A percentile compares a stretch with the other conserved stretches of the same genome.
Evolutionary conservation across 148 eudicot genomes (phyloP).

Genomic region (Vaccinium macrocarpon): DNA sequence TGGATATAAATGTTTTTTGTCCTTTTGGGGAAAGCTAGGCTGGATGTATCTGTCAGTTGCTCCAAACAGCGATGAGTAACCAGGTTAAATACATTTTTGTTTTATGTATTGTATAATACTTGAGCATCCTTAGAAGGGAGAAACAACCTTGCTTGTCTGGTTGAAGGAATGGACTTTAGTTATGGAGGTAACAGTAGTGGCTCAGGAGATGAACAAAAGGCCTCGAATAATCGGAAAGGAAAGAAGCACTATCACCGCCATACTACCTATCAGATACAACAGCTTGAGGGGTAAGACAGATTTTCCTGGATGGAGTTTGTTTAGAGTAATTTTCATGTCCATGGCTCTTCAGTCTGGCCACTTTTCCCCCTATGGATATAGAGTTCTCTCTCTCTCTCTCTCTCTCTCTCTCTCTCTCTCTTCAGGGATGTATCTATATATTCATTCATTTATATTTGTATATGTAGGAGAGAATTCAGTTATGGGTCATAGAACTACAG

Average conservation of each 20-base stretch:
- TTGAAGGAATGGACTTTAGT: conserved; percentile 17
- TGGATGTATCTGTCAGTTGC: not conserved
- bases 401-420: no score
- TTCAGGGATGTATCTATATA: no score
- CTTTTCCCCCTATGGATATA: not conserved
- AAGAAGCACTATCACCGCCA: conserved; percentile 31
- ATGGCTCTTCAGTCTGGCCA: not conserved
- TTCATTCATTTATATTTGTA: not conserved
- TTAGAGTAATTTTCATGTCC: not conserved
- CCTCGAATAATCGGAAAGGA: conserved; percentile 8
- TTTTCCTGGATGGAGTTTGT: not conserved
- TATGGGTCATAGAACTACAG: not conserved
- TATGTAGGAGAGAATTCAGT: not conserved
- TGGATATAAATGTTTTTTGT: not conserved
- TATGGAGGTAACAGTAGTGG: conserved; percentile 17
- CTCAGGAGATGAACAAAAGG: conserved; percentile 25
- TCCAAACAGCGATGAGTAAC: not conserved
- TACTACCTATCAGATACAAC: conserved; percentile 32
- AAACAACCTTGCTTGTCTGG: not conserved
- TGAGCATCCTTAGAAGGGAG: not conserved
- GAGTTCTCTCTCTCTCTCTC: not conserved
- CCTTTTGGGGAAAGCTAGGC: not conserved
- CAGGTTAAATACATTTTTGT: conserved; percentile 4
- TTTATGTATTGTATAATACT: not conserved
- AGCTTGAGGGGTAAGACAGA: conserved; percentile 36